Percentiles rank a stretch among this genome's conserved stretches.
Conservation (phyloP, 306 rosid genomes). For the Trifolium dubium region DNA sequence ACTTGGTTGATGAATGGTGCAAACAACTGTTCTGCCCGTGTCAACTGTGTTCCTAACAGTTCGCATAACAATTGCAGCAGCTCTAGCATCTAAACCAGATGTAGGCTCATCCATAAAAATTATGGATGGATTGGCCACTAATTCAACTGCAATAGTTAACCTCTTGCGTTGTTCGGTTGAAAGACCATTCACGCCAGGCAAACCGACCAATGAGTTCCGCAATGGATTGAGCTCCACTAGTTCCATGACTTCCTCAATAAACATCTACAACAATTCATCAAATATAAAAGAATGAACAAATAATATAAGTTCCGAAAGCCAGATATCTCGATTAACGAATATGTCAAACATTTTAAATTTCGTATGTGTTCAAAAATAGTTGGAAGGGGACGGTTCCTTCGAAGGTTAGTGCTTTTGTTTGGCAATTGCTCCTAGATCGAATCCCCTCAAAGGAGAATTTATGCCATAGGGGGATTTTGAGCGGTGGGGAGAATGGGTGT, state of each 20-base stretch:
- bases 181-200: slow-evolving; percentile 85
- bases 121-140: slow-evolving; percentile 89
- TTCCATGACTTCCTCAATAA: slow-evolving; percentile 88
- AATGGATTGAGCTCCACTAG: slow-evolving; percentile 74
- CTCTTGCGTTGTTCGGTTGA: slow-evolving; percentile 92
- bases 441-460: no score
- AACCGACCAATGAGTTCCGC: slow-evolving; percentile 75
- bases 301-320: neutral
- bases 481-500: no score
- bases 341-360: neutral
- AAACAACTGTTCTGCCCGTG: slow-evolving; percentile 89
- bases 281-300: slow-evolving; percentile 13
- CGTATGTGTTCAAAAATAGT: no score
- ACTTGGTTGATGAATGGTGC: slow-evolving; percentile 97
- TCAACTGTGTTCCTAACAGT: slow-evolving; percentile 87
- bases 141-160: slow-evolving; percentile 83
- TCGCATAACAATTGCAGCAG: slow-evolving; percentile 96
- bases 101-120: slow-evolving; percentile 98
- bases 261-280: slow-evolving; percentile 62
- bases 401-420: no score
- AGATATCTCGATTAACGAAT: neutral
- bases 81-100: slow-evolving; percentile 90
- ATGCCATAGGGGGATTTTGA: no score
- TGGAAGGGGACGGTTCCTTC: no score
- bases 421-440: no score